Conservation (phyloP, 2,329 filamentous ascomycete species). For the Botrytis medusae region DNA sequence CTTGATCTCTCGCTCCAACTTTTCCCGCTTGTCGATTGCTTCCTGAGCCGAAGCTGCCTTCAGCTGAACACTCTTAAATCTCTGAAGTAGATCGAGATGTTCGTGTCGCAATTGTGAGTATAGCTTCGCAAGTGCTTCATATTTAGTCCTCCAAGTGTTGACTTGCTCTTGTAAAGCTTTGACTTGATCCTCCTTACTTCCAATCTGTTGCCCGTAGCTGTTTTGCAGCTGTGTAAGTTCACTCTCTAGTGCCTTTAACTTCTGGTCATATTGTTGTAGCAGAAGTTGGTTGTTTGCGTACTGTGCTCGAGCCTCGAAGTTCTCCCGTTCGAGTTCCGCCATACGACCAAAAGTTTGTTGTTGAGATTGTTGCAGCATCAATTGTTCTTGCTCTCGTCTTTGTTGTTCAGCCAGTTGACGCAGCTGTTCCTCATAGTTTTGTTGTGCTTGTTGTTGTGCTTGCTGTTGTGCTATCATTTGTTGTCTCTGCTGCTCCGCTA, state of each 20-base stretch:
- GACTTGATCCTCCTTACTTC: constrained; percentile 93
- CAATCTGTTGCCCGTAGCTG: constrained; percentile 81
- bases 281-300: constrained; percentile 97
- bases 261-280: constrained; percentile 93
- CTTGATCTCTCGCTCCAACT: constrained; percentile 95
- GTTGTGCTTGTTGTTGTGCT: constrained; percentile 79
- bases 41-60: constrained; percentile 97
- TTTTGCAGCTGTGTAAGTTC: constrained; percentile 80
- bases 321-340: constrained; percentile 92
- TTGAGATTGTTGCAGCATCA: constrained; percentile 83
- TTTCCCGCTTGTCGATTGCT: constrained; percentile 91
- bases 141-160: constrained; percentile 96
- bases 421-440: constrained; percentile 97
- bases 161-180: constrained; percentile 91
- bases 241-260: constrained; percentile 87
- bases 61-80: constrained; percentile 92
- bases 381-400: constrained; percentile 83
- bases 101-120: constrained; percentile 96
- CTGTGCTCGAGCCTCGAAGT: constrained; percentile 88
- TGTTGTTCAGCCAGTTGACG: constrained; percentile 84
- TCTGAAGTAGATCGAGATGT: constrained; percentile 90
- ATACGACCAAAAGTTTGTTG: constrained; percentile 95
- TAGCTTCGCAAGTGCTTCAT: constrained; percentile 92
- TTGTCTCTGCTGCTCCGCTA: constrained; percentile 84
- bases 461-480: constrained; percentile 80